Conservation (phyloP, 2,329 filamentous ascomycete species). For the Gnomoniopsis smithogilvyi region DNA sequence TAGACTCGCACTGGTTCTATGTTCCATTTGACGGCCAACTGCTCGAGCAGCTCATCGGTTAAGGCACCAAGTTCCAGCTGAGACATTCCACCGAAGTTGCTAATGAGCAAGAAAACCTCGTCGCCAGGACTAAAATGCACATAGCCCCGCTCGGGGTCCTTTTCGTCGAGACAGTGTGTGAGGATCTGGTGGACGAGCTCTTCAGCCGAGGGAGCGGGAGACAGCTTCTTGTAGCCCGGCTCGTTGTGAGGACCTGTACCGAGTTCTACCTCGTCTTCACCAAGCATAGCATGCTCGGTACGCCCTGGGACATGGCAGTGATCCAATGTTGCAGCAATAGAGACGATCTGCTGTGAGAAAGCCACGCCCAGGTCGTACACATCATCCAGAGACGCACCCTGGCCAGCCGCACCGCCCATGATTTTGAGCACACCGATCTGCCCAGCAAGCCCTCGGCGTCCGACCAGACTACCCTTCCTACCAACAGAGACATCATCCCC, state of each 20-base stretch:
- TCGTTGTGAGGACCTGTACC: constrained; percentile 68
- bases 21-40: constrained; percentile 44
- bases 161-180: constrained; percentile 56
- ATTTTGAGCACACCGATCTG: constrained; percentile 59
- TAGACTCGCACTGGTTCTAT: constrained; percentile 53
- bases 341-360: constrained; percentile 50
- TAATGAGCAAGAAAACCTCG: constrained; percentile 51
- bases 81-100: constrained; percentile 59
- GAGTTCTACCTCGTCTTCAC: constrained; percentile 54
- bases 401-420: constrained; percentile 47
- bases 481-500: constrained; percentile 66
- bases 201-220: constrained; percentile 45
- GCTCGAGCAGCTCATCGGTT: constrained; percentile 49
- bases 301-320: constrained; percentile 59
- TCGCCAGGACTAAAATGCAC: constrained; percentile 44
- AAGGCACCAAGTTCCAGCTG: constrained; percentile 54
- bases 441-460: constrained; percentile 58
- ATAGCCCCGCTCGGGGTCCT: constrained; percentile 46
- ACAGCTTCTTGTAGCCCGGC: constrained; percentile 56
- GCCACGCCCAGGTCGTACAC: constrained; percentile 49
- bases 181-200: constrained; percentile 57
- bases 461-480: constrained; percentile 54
- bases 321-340: constrained; percentile 56
- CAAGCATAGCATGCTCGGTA: constrained; percentile 44
- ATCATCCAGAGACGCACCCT: constrained; percentile 45